Base-by-base conservation (phyloP, 371 early-diverging fungal species). In the Apophysomyces trapeziformis region DNA sequence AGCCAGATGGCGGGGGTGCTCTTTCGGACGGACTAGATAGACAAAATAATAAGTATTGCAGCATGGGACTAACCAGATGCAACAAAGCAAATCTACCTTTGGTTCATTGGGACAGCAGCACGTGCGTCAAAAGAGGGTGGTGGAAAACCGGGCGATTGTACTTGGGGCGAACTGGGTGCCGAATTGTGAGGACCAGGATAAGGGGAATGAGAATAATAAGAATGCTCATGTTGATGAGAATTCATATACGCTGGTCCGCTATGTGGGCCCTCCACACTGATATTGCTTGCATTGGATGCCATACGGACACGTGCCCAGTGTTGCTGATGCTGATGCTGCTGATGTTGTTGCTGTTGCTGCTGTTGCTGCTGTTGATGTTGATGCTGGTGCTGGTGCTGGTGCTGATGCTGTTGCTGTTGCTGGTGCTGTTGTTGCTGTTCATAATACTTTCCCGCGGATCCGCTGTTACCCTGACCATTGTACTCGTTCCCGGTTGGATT, bases 221-320 rank as follows among this genome's bases (percentile, higher is more conserved):
- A 41, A 44, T 39, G 39, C 60, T 43, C 35, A 32, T 43, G 62
- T n/a, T 46, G 47, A 26, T 43, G 62, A 45, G 62, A 47, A 14
- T 26, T 44, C 36, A 45, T 47, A 46, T 62, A 45, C 11, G 37
- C 57, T 26, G 39, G 46, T 14, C 43, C 57, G 38, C 16, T 37
- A 38, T 21, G 35, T 12, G 54, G n/a, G 44, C 32, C 47, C 57
- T 36, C 57, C 37, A 16, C 57, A 16, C 43, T 65, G 16, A 7
- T 11, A 57, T 36, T 38, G 58, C 47, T 57, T 9, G 26, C 26
- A 44, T 35, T 16, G 58, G 38, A 60, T 14, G 54, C 45, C 65
- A 65, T 65, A 9, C 64, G 58, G 6, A 56, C 58, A 35, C 62
- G 62, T 36, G 62, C 62, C 62, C 62, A 62, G 21, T 57, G 57